These are phyloP conservation scores for Fusarium mundagurra DNA, from an alignment of 2,329 filamentous ascomycete genomes.

Conservation along the genomic window DNA sequence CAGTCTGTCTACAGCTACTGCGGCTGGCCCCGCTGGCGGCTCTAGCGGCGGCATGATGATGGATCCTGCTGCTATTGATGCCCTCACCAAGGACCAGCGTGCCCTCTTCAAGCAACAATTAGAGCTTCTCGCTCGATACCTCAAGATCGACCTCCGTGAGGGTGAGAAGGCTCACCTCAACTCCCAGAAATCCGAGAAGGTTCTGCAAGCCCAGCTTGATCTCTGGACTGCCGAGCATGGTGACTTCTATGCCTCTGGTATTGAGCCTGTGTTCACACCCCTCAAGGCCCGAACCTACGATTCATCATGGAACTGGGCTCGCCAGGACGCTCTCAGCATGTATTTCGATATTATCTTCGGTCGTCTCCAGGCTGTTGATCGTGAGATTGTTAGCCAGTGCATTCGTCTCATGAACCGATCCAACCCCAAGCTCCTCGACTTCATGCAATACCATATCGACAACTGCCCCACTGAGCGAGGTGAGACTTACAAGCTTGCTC, in stretches of 20 bases:
- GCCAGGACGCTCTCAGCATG: conserved; percentile 97
- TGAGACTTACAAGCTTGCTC: conserved; percentile 97
- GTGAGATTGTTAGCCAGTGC: conserved; percentile 98
- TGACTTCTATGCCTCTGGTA: conserved; percentile 93
- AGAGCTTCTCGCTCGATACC: conserved; percentile 91
- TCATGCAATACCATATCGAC: conserved; percentile 99
- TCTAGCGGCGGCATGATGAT: conserved; percentile 95
- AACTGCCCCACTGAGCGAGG: conserved; percentile 97
- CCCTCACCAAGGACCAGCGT: conserved; percentile 94
- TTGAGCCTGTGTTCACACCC: conserved; percentile 91
- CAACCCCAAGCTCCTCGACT: conserved; percentile 93
- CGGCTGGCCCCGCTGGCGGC: conserved; percentile 77
- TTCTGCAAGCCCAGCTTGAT: conserved; percentile 92
- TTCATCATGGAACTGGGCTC: conserved; percentile 99
- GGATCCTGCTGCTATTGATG: conserved; percentile 96
- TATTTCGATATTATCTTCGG: conserved; percentile 99
- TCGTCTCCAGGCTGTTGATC: conserved; percentile 89
- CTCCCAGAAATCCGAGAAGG: conserved; percentile 84
- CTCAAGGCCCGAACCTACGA: conserved; percentile 97
- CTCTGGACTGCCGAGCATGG: conserved; percentile 96
- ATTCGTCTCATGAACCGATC: conserved; percentile 99
- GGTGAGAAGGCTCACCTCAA: conserved; percentile 93
- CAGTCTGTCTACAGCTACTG: conserved; percentile 79
- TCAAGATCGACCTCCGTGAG: conserved; percentile 96
- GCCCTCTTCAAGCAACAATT: conserved; percentile 98